Evolutionary conservation across 108 stramenopile species (phyloP).

Genomic region (Cylindrotheca fusiformis): DNA sequence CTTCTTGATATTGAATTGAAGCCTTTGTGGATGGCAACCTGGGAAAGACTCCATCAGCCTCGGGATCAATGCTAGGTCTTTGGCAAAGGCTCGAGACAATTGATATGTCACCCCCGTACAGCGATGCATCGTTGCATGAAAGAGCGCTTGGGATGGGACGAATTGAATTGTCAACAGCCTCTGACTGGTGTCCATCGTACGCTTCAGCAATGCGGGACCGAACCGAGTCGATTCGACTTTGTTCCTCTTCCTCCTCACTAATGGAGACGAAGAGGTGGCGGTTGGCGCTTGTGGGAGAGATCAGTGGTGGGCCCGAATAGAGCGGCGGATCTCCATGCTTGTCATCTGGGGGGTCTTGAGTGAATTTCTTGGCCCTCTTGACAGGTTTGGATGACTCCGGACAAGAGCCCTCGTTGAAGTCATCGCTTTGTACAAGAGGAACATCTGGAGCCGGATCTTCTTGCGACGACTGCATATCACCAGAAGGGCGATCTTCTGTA

Average conservation of each 20-base stretch:
- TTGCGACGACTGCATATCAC: background rate
- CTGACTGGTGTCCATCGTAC: conserved; percentile 5
- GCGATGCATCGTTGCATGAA: background rate
- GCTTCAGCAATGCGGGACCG: conserved; percentile 29
- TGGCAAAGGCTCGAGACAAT: too few species aligned
- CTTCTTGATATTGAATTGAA: background rate
- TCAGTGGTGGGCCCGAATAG: conserved; percentile 11
- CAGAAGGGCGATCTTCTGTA: background rate
- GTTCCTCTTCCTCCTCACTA: conserved; percentile 7
- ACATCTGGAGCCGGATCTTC: too few species aligned
- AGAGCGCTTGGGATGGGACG: background rate
- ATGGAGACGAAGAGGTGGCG: background rate
- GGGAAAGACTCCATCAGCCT: conserved; percentile 10
- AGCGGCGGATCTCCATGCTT: conserved; percentile 32
- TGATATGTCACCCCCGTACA: conserved; percentile 1
- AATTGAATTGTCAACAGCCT: background rate
- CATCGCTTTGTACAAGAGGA: background rate
- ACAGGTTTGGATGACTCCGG: background rate
- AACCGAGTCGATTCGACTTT: conserved; percentile 18
- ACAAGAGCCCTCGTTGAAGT: background rate
- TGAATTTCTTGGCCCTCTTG: conserved; percentile 1
- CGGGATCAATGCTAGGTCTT: conserved; percentile 1
- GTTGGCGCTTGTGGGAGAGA: conserved; percentile 20
- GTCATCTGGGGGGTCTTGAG: conserved; percentile 37
- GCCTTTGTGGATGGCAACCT: conserved; percentile 5